Conservation (phyloP, 2,329 filamentous ascomycete genomes). For the Venturia oleaginea region DNA sequence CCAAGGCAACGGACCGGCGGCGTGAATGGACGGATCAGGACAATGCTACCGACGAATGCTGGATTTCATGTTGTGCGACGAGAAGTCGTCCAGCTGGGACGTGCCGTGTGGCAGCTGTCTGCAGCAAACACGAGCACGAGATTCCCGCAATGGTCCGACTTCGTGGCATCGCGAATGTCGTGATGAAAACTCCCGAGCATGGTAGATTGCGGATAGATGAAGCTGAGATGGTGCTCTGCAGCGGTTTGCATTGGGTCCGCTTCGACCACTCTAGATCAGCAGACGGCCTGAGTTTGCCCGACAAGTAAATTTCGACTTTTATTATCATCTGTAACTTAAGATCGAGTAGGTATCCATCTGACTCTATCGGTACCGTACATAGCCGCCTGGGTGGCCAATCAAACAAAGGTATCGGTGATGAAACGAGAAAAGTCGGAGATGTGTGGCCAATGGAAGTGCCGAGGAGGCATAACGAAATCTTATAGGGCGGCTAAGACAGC, state of each 20-base stretch:
- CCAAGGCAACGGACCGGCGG: not conserved
- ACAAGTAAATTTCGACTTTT: no score
- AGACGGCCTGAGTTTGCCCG: no score
- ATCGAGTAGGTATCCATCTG: no score
- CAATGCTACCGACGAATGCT: conserved; percentile 5
- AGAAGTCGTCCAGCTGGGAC: not conserved
- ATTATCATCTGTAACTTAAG: no score
- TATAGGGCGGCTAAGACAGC: not conserved
- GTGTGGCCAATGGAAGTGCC: not conserved
- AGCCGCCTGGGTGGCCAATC: not conserved
- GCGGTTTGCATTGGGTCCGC: not conserved
- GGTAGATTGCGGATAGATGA: not conserved
- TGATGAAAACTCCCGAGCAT: not conserved
- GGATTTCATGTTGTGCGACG: not conserved
- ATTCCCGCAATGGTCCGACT: not conserved
- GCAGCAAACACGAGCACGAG: not conserved
- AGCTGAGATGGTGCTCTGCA: not conserved
- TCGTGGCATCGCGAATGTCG: not conserved
- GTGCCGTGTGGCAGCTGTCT: not conserved
- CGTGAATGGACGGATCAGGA: not conserved
- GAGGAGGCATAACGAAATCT: not conserved
- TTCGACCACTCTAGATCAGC: not conserved
- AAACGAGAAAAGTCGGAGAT: not conserved
- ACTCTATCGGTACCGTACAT: not conserved
- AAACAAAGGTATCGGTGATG: not conserved